phyloP scores from a whole-genome alignment of 2,329 filamentous ascomycete species.

The Geosmithia morbida region DNA sequence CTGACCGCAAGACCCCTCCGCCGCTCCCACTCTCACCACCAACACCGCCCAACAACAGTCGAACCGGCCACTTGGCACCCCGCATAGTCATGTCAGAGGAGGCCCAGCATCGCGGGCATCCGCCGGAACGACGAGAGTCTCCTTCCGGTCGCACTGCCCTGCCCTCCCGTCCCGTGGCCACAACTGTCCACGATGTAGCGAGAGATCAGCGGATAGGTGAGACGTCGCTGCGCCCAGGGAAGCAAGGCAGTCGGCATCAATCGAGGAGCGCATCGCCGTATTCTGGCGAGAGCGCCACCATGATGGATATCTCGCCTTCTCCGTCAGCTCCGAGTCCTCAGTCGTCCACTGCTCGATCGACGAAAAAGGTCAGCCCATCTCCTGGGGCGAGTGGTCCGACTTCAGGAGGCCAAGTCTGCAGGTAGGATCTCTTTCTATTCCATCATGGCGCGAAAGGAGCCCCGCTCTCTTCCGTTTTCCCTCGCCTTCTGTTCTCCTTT shows the following conservation, averaged over 20 bases:
- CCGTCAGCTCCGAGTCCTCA: constrained; percentile 14
- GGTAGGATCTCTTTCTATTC: constrained; percentile 28
- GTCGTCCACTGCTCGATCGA: constrained; percentile 6
- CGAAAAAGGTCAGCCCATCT: constrained; percentile 5
- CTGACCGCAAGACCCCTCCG: not conserved
- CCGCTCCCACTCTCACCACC: not conserved
- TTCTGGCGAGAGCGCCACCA: constrained; percentile 10
- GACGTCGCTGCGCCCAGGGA: constrained; percentile 1
- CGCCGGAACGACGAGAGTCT: constrained; percentile 14
- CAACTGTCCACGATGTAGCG: constrained; percentile 12
- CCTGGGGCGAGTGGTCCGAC: constrained; percentile 7
- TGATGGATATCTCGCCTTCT: constrained; percentile 8
- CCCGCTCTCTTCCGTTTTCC: not conserved
- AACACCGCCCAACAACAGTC: not conserved
- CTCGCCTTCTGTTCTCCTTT: not conserved
- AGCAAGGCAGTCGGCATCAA: constrained; percentile 2
- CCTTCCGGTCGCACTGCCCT: constrained; percentile 19
- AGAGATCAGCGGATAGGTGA: not conserved
- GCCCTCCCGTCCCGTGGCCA: constrained; percentile 20
- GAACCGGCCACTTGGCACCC: not conserved
- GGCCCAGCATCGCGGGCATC: constrained; percentile 9
- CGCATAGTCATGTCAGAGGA: constrained; percentile 6
- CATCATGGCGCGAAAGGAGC: not conserved
- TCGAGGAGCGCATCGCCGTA: constrained; percentile 12
- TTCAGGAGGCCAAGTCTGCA: constrained; percentile 54